Evolutionary conservation across 768 basidiomycete species (phyloP).

Genomic region (Tubosaeta sp.): DNA sequence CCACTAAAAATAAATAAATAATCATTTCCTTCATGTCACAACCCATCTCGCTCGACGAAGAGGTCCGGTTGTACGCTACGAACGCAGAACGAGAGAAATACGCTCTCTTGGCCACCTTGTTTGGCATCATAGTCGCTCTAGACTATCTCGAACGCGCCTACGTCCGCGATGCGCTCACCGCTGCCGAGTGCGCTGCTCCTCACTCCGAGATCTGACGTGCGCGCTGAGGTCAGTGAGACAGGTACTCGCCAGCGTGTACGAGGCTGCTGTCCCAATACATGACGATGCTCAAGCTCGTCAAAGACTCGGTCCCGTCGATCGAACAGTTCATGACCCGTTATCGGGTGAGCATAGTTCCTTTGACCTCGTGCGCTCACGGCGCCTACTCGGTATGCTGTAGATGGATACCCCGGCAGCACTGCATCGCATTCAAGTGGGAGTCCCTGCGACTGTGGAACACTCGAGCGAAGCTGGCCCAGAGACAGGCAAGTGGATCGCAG

Average conservation of each 20-base stretch:
- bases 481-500: constrained; percentile 95
- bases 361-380: background rate
- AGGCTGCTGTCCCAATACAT: constrained; percentile 95
- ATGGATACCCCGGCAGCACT: constrained; percentile 94
- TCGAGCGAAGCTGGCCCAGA: constrained; percentile 89
- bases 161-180: constrained; percentile 87
- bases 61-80: constrained; percentile 81
- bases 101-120: constrained; percentile 85
- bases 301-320: constrained; percentile 78
- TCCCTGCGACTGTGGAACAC: constrained; percentile 96
- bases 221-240: constrained; percentile 39
- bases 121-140: constrained; percentile 84
- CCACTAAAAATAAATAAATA: background rate
- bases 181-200: constrained; percentile 69
- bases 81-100: constrained; percentile 89
- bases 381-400: constrained; percentile 32
- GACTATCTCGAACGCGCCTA: constrained; percentile 97
- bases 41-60: constrained; percentile 75
- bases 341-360: constrained; percentile 44
- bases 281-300: constrained; percentile 93
- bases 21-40: constrained; percentile 26
- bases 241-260: constrained; percentile 96
- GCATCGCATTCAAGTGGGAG: constrained; percentile 85
- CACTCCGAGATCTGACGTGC: background rate
- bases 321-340: constrained; percentile 92